phyloP scores from a whole-genome alignment of 352 stramenopile species.

The Globisporangium emineosum region DNA sequence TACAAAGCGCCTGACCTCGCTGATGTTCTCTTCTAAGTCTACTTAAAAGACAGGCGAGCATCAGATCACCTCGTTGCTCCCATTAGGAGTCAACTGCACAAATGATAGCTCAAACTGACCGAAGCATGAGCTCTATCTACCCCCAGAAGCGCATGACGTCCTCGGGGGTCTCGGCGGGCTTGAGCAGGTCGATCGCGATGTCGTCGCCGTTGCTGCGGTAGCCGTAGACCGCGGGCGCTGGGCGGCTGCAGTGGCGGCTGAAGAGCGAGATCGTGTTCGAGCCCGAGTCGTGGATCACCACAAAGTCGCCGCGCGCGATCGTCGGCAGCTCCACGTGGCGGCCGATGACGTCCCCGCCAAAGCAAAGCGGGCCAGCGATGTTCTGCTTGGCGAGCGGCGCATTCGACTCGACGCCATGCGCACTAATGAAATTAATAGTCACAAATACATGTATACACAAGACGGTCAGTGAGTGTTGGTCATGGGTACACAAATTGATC shows the following conservation, averaged over 20 bases:
- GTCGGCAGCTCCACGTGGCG: constrained; percentile 48
- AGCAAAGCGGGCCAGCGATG: constrained; percentile 90
- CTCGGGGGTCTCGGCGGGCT: constrained; percentile 68
- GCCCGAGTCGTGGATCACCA: constrained; percentile 86
- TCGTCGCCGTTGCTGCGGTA: constrained; percentile 52
- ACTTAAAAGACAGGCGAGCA: too few species aligned
- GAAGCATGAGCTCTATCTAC: constrained; percentile 19
- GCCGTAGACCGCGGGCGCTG: constrained; percentile 76
- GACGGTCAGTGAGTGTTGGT: not conserved
- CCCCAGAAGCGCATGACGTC: constrained; percentile 81
- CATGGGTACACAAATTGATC: not conserved
- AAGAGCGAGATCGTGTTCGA: constrained; percentile 89
- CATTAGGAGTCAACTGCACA: too few species aligned
- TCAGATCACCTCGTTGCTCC: too few species aligned
- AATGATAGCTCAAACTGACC: too few species aligned
- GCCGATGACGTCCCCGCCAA: constrained; percentile 88
- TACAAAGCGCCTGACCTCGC: too few species aligned
- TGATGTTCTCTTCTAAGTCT: too few species aligned
- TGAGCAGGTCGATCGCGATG: constrained; percentile 64
- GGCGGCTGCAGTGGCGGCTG: constrained; percentile 84
- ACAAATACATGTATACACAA: constrained; percentile 3
- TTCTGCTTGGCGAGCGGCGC: constrained; percentile 52
- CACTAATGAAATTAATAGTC: constrained; percentile 27
- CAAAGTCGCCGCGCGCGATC: constrained; percentile 70
- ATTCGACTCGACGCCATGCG: constrained; percentile 41